These are phyloP conservation scores for Coemansia sp. DNA, from an alignment of 192 early-diverging fungal species.

Conservation along the genomic window DNA sequence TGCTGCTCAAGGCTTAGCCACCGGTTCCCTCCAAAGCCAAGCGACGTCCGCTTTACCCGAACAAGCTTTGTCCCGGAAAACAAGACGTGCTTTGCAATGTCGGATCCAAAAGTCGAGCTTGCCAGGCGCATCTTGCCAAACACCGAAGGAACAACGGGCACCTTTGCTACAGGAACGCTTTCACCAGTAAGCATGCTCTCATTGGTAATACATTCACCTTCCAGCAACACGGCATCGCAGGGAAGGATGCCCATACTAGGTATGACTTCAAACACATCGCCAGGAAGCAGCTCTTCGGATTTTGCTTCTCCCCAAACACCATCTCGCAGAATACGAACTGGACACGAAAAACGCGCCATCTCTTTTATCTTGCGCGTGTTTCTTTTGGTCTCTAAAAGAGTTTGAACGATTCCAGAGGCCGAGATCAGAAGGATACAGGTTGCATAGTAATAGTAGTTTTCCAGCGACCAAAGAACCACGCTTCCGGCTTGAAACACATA, in stretches of 20 bases:
- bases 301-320: constrained; percentile 50
- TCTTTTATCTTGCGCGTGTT: constrained; percentile 72
- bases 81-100: constrained; percentile 82
- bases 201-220: constrained; percentile 97
- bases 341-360: constrained; percentile 87
- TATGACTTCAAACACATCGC: constrained; percentile 90
- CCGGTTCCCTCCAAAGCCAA: constrained; percentile 42
- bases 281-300: constrained; percentile 91
- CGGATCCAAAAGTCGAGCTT: constrained; percentile 57
- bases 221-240: constrained; percentile 90
- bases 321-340: constrained; percentile 72
- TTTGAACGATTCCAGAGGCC: constrained; percentile 70
- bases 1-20: constrained; percentile 50
- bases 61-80: constrained; percentile 94
- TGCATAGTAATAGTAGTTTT: constrained; percentile 97
- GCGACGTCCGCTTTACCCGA: constrained; percentile 62
- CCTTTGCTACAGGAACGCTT: constrained; percentile 91
- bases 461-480: constrained; percentile 78
- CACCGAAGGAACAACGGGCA: constrained; percentile 73
- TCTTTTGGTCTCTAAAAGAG: constrained; percentile 77
- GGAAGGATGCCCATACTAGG: constrained; percentile 69
- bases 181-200: constrained; percentile 99
- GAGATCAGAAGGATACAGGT: constrained; percentile 90
- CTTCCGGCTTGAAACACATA: constrained; percentile 81
- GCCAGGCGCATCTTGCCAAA: constrained; percentile 57